A percentile compares a stretch with the other conserved stretches of the same genome.
Evolutionary conservation across 306 rosid genomes (phyloP).

Genomic region (barrel medic (Medicago truncatula)): DNA sequence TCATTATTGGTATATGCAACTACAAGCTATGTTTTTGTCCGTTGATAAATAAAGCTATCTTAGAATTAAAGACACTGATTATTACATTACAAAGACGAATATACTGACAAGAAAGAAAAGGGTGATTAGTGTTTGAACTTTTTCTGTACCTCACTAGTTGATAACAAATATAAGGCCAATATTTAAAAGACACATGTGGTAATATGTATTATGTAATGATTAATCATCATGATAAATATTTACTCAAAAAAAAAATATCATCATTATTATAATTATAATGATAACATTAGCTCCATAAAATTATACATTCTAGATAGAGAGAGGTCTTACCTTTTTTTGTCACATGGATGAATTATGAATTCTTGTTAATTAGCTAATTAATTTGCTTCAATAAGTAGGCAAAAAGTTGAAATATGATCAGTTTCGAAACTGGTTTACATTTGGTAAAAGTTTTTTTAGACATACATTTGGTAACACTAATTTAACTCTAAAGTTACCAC

Average conservation of each 20-base stretch:
- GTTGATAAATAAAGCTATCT: slow-evolving; percentile 42
- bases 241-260: neutral
- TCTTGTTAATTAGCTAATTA: slow-evolving; percentile 19
- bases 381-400: slow-evolving; percentile 1
- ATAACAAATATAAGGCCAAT: slow-evolving; percentile 53
- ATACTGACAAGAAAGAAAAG: slow-evolving; percentile 39
- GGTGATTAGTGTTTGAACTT: slow-evolving; percentile 45
- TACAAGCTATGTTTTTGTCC: slow-evolving; percentile 18
- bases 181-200: slow-evolving; percentile 54
- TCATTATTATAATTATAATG: slow-evolving; percentile 46
- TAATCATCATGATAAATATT: slow-evolving; percentile 46
- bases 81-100: slow-evolving; percentile 49
- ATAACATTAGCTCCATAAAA: slow-evolving; percentile 40
- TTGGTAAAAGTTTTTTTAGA: neutral
- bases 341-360: slow-evolving; percentile 48
- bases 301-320: slow-evolving; percentile 27
- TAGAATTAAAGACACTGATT: slow-evolving; percentile 50
- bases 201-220: slow-evolving; percentile 52
- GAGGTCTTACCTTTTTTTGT: slow-evolving; percentile 29
- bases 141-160: slow-evolving; percentile 43
- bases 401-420: slow-evolving; percentile 23
- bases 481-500: slow-evolving; percentile 14
- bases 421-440: slow-evolving; percentile 9
- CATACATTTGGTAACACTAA: slow-evolving; percentile 14
- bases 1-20: slow-evolving; percentile 33